A percentile compares a stretch with the other conserved stretches of the same genome.
Conservation (phyloP, 1,139 yeast genomes). For the Tardiomyces digboiensis region DNA sequence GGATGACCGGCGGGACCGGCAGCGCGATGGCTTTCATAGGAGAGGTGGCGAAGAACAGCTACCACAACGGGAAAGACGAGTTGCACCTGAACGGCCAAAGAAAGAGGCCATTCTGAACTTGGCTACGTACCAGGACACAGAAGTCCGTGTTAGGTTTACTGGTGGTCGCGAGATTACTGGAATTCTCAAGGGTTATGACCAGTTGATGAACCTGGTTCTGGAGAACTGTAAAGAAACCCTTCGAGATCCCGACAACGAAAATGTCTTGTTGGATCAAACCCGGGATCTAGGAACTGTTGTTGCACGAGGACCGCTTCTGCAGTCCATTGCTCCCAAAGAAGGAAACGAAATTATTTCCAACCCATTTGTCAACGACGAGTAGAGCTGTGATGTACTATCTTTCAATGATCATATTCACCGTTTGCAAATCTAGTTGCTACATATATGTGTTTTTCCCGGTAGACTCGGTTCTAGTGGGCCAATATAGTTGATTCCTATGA, state of each 20-base stretch:
- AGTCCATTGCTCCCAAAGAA: slow-evolving; percentile 75
- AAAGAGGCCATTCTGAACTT: slow-evolving; percentile 86
- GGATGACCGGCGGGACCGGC: not conserved
- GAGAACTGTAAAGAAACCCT: slow-evolving; percentile 66
- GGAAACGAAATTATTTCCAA: slow-evolving; percentile 75
- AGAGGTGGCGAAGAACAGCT: slow-evolving; percentile 2
- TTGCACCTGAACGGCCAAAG: slow-evolving; percentile 53
- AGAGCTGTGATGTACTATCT: too few relatives aligned
- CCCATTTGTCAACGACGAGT: slow-evolving; percentile 39
- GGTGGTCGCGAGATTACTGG: slow-evolving; percentile 85
- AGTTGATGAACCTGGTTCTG: slow-evolving; percentile 84
- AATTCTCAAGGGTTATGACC: slow-evolving; percentile 78
- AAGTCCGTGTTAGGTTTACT: slow-evolving; percentile 67
- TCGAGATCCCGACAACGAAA: slow-evolving; percentile 18
- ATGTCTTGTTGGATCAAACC: slow-evolving; percentile 30
- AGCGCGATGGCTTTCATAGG: not conserved
- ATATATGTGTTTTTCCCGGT: too few relatives aligned
- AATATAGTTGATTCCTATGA: too few relatives aligned
- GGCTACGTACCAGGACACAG: slow-evolving; percentile 64
- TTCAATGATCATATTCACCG: too few relatives aligned
- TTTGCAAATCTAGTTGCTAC: too few relatives aligned
- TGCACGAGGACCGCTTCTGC: slow-evolving; percentile 75
- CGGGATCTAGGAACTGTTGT: slow-evolving; percentile 70
- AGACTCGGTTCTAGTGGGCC: too few relatives aligned
- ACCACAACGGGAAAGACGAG: not conserved